Evolutionary conservation across 2,329 filamentous ascomycete species (phyloP), one percentile per base, ranked within the genome.

Genomic region (Cephalotrichum gorgonifer): DNA sequence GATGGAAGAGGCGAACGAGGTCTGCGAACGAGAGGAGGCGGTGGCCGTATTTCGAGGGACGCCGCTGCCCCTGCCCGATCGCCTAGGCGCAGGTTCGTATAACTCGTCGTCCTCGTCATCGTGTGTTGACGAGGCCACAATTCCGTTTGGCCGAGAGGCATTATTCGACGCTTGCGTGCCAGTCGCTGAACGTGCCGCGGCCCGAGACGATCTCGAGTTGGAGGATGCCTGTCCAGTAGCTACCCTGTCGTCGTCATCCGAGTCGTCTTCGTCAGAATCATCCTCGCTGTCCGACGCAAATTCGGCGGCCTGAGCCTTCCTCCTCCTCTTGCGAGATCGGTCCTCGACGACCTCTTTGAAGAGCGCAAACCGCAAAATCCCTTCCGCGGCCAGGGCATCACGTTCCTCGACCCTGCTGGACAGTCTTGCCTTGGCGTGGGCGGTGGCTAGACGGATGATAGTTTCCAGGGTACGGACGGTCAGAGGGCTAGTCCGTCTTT

Each of bases 391-490:
- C 48, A 86, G 70, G 1, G 91, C 90, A 64, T 98, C 93, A 49
- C 84, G 83, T 63, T 95, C 86, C 55, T 97, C 90, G 3, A 98
- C 88, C 38, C 88, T 76, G 60, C 81, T 89, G 1, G 89, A 95
- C 6, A 98, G 74, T 27, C 93, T 81, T 6, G 90, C 81, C 68
- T 97, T 98, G 52, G 93, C 93, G 58, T 98, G 93, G 1, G 93
- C 93, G 1, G 91, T 97, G 5, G 93, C 87, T 17, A 98, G 76
- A 81, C 93, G 93, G 62, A 98, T 97, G n/a, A 98, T 76, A 0
- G 93, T 98, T 67, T 98, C 93, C 15, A 98, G 75, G 2, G 91
- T 97, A 82, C 93, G 88, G 6, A 95, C 91, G 9, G 93, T 98
- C 74, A 98, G 87, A 4, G 93, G 93, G 39, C 86, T 91, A 0